These are phyloP conservation scores for Euryodendron excelsum DNA, from an alignment of 148 eudicot genomes.

Conservation along the genomic window DNA sequence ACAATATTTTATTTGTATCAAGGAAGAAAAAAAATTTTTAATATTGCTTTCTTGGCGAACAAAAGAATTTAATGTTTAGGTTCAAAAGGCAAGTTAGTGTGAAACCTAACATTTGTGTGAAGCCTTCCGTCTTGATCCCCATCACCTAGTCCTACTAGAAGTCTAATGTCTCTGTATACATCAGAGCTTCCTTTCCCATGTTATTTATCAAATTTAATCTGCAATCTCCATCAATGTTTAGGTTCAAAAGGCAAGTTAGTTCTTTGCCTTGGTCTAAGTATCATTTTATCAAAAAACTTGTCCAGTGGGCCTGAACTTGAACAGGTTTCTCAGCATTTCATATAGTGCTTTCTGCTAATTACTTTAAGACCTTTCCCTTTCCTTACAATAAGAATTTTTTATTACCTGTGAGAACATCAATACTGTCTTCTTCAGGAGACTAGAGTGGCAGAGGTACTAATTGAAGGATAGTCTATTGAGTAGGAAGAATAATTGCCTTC, in stretches of 20 bases:
- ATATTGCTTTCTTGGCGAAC: background rate
- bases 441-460: conserved; percentile 1
- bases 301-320: background rate
- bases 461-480: background rate
- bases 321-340: too few species aligned
- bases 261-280: background rate
- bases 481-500: background rate
- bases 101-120: background rate
- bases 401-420: background rate
- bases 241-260: background rate
- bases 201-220: background rate
- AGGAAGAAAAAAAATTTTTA: background rate
- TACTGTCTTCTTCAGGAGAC: background rate
- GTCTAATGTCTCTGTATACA: background rate
- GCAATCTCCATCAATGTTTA: background rate
- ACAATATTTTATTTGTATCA: background rate
- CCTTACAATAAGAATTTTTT: background rate
- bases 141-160: background rate
- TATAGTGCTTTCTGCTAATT: too few species aligned
- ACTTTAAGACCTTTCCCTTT: background rate
- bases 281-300: background rate
- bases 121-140: background rate
- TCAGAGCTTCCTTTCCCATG: conserved; percentile 2
- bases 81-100: background rate
- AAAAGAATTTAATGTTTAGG: background rate